Base-by-base conservation (phyloP, 805 yeast species). In the Candida sonorensis region DNA sequence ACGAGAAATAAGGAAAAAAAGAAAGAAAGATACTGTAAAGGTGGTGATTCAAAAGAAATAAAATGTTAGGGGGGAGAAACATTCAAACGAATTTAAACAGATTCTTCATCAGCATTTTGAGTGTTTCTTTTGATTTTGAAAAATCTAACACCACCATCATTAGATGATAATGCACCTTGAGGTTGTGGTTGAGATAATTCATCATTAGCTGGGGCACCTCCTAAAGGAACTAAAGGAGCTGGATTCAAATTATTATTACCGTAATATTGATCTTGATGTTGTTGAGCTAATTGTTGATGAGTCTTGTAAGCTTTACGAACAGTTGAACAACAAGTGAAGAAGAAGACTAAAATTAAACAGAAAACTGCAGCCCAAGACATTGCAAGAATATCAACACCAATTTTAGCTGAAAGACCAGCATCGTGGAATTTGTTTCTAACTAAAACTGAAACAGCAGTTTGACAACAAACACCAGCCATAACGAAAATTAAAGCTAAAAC, bases 371-470 rank as follows among this genome's bases (percentile, higher is more conserved):
- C 81, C 94, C 94, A 83, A 6, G 76, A 51, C 34, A 81, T 50
- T 49, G 81, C 88, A 53, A 77, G 54, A 48, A 72, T 57, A 29
- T 72, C 59, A 20, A 74, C 66, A 40, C 86, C 84, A 36, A 81
- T 41, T 34, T 67, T 61, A 26, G 77, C 66, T 11, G 43, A 36
- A 40, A 64, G 50, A 26, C 62, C 67, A 18, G 56, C 70, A 38
- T 61, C 53, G 24, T 56, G 50, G 70, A 88, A 88, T 17, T 81
- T 79, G 47, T 75, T 66, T 53, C 68, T 78, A 29, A 84, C 92
- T 63, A 82, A 52, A n/a, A 81, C 94, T 40, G 70, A 57, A 27
- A 73, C 82, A 3, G 94, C 92, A 21, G 95, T 85, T 55, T 76
- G 72, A 51, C 80, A 62, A 10, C 83, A 63, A 27, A 81, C 80